These are phyloP conservation scores for Sphaerulina populicola DNA, from an alignment of 2,329 filamentous ascomycete species.

Conservation along the genomic window DNA sequence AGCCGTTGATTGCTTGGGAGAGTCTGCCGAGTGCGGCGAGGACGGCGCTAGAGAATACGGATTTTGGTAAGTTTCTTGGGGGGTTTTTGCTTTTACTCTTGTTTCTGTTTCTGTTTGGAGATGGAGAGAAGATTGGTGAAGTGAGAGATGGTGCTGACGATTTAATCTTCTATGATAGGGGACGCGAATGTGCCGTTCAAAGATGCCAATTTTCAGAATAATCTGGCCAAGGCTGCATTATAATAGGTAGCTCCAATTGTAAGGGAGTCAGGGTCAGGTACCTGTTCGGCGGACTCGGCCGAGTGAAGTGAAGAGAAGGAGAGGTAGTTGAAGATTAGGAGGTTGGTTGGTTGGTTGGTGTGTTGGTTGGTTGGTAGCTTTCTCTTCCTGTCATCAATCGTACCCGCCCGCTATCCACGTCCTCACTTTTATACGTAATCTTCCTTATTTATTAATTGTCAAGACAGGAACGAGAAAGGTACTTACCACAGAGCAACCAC, in stretches of 20 bases:
- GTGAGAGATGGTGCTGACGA: constrained; percentile 1
- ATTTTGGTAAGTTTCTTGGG: constrained; percentile 36
- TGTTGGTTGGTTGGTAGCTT: background rate
- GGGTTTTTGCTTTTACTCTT: too few relatives aligned
- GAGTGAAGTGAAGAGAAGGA: background rate
- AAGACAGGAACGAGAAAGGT: background rate
- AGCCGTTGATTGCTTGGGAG: constrained; percentile 44
- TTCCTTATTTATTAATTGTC: background rate
- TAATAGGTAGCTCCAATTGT: background rate
- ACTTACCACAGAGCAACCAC: background rate
- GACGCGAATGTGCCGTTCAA: constrained; percentile 43
- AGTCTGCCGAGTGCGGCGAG: constrained; percentile 40
- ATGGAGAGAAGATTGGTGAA: background rate
- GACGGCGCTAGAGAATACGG: constrained; percentile 38
- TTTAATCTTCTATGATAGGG: background rate
- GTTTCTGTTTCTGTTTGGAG: background rate
- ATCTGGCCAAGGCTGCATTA: constrained; percentile 33
- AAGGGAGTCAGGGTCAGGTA: too few relatives aligned
- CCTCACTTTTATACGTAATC: background rate
- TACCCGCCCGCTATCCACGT: background rate
- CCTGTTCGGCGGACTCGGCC: background rate
- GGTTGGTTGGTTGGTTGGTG: background rate
- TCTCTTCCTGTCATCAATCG: too few relatives aligned
- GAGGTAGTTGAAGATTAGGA: too few relatives aligned
- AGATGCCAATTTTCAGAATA: constrained; percentile 40